Conservation (phyloP, 2,329 filamentous ascomycete genomes). For the Diaporthe sp. region DNA sequence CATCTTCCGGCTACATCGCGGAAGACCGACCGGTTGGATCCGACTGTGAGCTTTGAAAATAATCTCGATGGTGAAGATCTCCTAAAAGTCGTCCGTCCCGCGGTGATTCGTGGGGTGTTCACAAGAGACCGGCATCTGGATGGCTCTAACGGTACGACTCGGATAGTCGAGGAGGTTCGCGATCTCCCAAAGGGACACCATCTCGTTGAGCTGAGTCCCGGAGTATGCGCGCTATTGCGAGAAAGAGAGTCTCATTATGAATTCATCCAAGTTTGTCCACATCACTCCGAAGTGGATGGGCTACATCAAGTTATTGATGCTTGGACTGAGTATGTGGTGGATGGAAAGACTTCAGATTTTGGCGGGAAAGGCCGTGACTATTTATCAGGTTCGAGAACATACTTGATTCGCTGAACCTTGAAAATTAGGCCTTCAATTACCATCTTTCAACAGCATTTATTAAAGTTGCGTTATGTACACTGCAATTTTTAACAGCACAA, state of each 20-base stretch:
- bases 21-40: neutral
- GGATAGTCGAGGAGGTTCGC: neutral
- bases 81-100: neutral
- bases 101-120: neutral
- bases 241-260: neutral
- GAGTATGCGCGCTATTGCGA: neutral
- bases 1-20: neutral
- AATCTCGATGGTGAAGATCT: neutral
- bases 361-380: neutral
- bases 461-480: neutral
- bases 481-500: neutral
- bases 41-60: neutral
- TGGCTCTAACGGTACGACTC: neutral
- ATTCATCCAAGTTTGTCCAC: conserved; percentile 8
- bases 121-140: conserved; percentile 3
- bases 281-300: neutral
- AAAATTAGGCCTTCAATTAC: neutral
- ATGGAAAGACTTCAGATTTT: neutral
- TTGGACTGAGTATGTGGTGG: conserved; percentile 20
- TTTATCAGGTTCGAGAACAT: neutral
- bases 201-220: neutral
- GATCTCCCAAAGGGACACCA: neutral
- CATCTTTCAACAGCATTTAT: neutral
- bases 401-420: neutral
- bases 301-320: neutral